Conservation (phyloP, 2,329 filamentous ascomycete species). For the Alternaria sp. region DNA sequence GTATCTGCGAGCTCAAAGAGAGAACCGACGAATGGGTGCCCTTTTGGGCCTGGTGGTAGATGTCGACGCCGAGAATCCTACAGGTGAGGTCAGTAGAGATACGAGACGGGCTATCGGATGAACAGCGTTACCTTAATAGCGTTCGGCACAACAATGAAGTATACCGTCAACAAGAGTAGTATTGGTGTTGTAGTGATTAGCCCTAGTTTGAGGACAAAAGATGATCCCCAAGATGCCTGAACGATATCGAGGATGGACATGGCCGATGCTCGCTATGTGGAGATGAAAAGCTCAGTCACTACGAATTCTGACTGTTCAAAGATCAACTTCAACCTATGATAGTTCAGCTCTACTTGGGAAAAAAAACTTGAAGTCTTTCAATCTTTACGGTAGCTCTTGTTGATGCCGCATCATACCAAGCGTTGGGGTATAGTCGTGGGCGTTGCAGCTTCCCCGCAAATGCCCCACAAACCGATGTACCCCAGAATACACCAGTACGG, state of each 20-base stretch:
- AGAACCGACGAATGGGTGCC: constrained; percentile 53
- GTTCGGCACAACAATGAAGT: constrained; percentile 44
- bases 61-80: constrained; percentile 44
- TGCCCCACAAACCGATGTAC: constrained; percentile 11
- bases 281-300: neutral
- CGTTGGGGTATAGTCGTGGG: constrained; percentile 4
- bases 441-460: constrained; percentile 12
- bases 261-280: neutral
- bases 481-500: neutral
- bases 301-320: neutral
- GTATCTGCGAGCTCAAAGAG: constrained; percentile 49
- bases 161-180: constrained; percentile 31
- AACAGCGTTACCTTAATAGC: constrained; percentile 31
- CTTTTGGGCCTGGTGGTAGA: constrained; percentile 51
- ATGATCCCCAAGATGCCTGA: neutral
- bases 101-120: neutral
- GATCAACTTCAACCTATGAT: no score
- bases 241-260: constrained; percentile 23
- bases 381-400: neutral
- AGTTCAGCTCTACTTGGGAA: no score
- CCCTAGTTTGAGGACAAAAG: constrained; percentile 22
- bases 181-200: constrained; percentile 27
- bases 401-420: neutral
- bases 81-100: constrained; percentile 3
- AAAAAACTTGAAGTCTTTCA: no score